phyloP scores from a whole-genome alignment of 495 filamentous ascomycete genomes.

The Penicillium lividum region DNA sequence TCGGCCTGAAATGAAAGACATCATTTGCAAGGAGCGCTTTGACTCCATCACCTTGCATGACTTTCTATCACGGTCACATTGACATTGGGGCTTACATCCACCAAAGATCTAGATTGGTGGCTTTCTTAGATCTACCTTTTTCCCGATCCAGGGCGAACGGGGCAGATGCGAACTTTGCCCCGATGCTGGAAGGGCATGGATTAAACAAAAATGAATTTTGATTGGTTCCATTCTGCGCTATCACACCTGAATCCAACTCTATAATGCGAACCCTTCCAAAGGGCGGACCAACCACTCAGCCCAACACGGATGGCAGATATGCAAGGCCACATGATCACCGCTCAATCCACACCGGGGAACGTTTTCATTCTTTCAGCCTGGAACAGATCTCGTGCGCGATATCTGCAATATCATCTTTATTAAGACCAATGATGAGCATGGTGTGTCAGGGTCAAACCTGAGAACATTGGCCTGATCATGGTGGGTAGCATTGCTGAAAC shows the following conservation, averaged over 20 bases:
- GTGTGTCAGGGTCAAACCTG: background rate
- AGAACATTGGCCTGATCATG: background rate
- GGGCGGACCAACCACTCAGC: conserved; percentile 8
- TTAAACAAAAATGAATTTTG: no score
- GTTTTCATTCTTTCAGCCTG: background rate
- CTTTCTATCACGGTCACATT: background rate
- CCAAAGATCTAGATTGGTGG: conserved; percentile 10
- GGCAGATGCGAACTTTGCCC: conserved; percentile 4
- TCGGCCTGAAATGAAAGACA: background rate
- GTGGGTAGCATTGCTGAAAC: background rate
- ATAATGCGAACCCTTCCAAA: conserved; percentile 1
- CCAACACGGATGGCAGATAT: background rate
- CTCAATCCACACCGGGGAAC: conserved; percentile 5
- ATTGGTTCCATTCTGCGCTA: background rate
- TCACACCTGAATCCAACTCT: conserved; percentile 11
- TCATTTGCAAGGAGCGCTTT: background rate
- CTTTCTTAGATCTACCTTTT: conserved; percentile 11
- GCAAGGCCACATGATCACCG: conserved; percentile 7
- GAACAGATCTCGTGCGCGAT: background rate
- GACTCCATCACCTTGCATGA: conserved; percentile 10
- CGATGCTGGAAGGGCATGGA: conserved; percentile 6
- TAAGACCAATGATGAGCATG: background rate
- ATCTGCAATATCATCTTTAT: background rate
- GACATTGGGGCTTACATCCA: conserved; percentile 12
- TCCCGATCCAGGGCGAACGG: conserved; percentile 4